Evolutionary conservation across 352 stramenopile species (phyloP).

Genomic region (Lagenidium giganteum): DNA sequence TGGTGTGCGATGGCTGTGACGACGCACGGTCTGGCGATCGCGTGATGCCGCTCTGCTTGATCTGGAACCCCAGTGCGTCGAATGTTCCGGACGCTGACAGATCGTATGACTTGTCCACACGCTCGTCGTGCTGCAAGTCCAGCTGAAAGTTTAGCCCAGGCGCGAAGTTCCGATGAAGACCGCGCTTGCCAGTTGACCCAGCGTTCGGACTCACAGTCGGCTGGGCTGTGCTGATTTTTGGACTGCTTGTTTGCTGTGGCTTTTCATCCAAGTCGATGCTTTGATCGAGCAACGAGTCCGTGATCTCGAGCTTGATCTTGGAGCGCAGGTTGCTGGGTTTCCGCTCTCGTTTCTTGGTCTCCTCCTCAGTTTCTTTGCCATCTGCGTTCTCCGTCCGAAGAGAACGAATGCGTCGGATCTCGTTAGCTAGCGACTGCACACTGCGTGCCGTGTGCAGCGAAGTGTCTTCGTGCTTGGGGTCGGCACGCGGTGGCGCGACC

Average conservation of each 20-base stretch:
- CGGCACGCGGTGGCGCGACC: constrained; percentile 8
- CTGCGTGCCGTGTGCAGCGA: constrained; percentile 40
- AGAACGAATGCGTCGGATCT: constrained; percentile 60
- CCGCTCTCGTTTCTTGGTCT: constrained; percentile 29
- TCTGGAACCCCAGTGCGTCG: constrained; percentile 59
- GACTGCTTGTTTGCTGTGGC: constrained; percentile 27
- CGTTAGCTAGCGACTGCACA: constrained; percentile 61
- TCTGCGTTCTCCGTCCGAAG: constrained; percentile 27
- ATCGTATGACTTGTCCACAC: constrained; percentile 54
- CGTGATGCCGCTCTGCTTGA: constrained; percentile 66
- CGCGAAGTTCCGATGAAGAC: constrained; percentile 49
- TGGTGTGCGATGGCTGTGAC: constrained; percentile 32
- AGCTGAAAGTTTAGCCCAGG: constrained; percentile 54
- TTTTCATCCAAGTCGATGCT: constrained; percentile 16
- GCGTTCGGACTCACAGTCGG: no score
- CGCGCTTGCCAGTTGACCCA: constrained; percentile 34
- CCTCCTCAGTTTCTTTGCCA: constrained; percentile 14
- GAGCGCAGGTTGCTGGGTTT: constrained; percentile 25
- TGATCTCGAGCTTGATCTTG: constrained; percentile 60
- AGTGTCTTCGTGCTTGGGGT: constrained; percentile 25
- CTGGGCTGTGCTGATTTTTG: constrained; percentile 24
- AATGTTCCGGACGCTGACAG: constrained; percentile 66
- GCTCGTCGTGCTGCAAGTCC: constrained; percentile 42
- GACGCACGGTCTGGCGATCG: constrained; percentile 37
- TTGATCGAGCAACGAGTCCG: constrained; percentile 23